Conservation (phyloP, 352 stramenopile genomes). For the Globisporangium recalcitrans region DNA sequence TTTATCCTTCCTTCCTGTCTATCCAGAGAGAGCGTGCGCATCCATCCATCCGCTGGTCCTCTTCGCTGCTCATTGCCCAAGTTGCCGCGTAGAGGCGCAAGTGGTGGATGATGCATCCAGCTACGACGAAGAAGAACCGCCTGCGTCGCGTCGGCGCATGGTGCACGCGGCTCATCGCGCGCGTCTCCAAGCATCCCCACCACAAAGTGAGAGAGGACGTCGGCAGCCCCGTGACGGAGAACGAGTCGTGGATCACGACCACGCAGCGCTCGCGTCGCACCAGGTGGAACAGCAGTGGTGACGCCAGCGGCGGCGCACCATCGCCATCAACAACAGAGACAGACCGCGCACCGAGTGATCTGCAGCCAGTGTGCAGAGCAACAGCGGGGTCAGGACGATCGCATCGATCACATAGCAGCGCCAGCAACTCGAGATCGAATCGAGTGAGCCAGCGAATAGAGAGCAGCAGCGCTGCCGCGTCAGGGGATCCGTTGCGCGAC, state of each 20-base stretch:
- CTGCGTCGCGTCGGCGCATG: slow-evolving; percentile 12
- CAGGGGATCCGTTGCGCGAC: neutral
- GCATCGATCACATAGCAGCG: neutral
- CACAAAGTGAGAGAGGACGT: neutral
- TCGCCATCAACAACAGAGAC: neutral
- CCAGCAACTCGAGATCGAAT: neutral
- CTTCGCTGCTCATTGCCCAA: slow-evolving; percentile 7
- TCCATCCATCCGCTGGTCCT: neutral
- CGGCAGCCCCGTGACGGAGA: slow-evolving; percentile 6
- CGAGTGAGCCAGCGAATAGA: neutral
- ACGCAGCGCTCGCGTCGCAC: neutral
- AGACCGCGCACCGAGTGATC: neutral
- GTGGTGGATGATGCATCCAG: neutral
- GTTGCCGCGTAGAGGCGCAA: neutral
- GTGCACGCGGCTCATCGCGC: slow-evolving; percentile 11
- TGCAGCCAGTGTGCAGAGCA: neutral
- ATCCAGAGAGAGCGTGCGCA: neutral
- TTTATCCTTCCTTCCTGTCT: neutral
- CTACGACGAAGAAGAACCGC: neutral
- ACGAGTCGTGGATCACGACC: slow-evolving; percentile 12
- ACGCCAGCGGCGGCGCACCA: neutral
- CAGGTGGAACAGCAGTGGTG: slow-evolving; percentile 6
- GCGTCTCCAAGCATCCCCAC: slow-evolving; percentile 1
- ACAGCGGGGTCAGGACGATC: neutral
- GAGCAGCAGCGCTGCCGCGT: neutral